Conservation (phyloP, 352 stramenopile genomes). For the Globisporangium lucens region DNA sequence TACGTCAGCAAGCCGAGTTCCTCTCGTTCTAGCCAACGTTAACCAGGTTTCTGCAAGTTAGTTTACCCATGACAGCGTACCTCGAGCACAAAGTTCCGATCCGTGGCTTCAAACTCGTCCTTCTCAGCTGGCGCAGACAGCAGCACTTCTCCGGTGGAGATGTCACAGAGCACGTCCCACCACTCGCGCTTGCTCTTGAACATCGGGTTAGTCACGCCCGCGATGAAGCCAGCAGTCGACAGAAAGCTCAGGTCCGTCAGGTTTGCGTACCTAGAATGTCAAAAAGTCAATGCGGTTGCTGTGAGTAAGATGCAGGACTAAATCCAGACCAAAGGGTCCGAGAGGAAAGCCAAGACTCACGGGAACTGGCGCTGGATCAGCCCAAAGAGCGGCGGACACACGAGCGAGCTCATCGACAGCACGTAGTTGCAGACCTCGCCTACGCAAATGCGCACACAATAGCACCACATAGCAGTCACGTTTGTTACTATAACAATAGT, state of each 20-base stretch:
- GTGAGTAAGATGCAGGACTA: neutral
- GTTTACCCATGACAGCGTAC: conserved; percentile 19
- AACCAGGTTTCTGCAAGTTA: neutral
- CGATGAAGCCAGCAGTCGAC: conserved; percentile 80
- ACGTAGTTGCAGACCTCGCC: conserved; percentile 86
- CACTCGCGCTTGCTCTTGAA: conserved; percentile 90
- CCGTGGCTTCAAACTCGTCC: conserved; percentile 67
- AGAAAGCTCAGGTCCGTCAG: conserved; percentile 88
- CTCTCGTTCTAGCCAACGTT: neutral
- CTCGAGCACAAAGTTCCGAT: conserved; percentile 75
- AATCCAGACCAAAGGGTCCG: neutral
- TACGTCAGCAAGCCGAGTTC: neutral
- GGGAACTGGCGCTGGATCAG: conserved; percentile 80
- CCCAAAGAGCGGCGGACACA: conserved; percentile 77
- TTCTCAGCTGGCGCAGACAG: conserved; percentile 56
- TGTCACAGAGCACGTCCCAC: conserved; percentile 90
- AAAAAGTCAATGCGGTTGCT: neutral
- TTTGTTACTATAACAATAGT: neutral
- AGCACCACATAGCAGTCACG: neutral
- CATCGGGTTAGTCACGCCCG: conserved; percentile 91
- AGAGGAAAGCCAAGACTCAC: conserved; percentile 18
- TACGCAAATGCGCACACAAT: conserved; percentile 8
- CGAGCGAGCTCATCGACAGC: conserved; percentile 75
- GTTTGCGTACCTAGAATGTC: conserved; percentile 68
- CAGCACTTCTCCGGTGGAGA: conserved; percentile 77